A percentile compares a stretch with the other conserved stretches of the same genome.
phyloP scores from a whole-genome alignment of 192 early-diverging fungal species.

The Podila verticillata region DNA sequence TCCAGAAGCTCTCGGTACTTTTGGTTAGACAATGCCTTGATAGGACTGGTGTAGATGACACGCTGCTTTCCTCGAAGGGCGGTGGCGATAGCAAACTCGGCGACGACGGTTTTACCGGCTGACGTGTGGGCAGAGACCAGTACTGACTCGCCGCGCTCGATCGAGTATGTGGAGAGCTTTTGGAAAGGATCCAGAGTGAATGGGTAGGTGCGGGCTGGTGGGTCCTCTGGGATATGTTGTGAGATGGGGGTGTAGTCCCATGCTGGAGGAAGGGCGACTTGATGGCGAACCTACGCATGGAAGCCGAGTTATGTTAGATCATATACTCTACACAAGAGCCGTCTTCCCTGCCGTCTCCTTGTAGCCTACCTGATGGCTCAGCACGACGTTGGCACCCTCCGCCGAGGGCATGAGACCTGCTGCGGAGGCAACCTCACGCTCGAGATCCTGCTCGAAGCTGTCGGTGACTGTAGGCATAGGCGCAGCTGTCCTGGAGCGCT shows the following conservation, averaged over 20 bases:
- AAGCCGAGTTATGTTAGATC: background rate
- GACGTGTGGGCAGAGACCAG: conserved; percentile 96
- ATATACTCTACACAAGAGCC: too few species aligned
- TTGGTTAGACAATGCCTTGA: conserved; percentile 98
- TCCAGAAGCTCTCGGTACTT: conserved; percentile 96
- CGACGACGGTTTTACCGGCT: conserved; percentile 98
- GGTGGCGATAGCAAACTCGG: conserved; percentile 98
- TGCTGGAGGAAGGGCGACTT: conserved; percentile 90
- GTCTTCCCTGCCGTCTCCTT: too few species aligned
- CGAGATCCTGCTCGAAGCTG: conserved; percentile 73
- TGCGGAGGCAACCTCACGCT: conserved; percentile 71
- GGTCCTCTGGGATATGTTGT: conserved; percentile 80
- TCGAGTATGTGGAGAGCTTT: conserved; percentile 85
- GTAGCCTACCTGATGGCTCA: conserved; percentile 55
- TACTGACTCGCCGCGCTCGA: conserved; percentile 93
- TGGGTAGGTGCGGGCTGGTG: conserved; percentile 89
- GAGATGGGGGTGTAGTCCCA: conserved; percentile 90
- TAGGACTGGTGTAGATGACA: conserved; percentile 97
- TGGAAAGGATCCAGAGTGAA: conserved; percentile 98
- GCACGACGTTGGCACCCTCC: conserved; percentile 46
- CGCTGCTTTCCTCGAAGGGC: conserved; percentile 88
- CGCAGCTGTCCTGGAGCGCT: conserved; percentile 4
- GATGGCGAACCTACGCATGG: conserved; percentile 86
- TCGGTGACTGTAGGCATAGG: conserved; percentile 71
- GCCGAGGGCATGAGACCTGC: conserved; percentile 60